These are phyloP conservation scores for Colletotrichum cordylinicola DNA, from an alignment of 2,329 filamentous ascomycete genomes.

Conservation along the genomic window DNA sequence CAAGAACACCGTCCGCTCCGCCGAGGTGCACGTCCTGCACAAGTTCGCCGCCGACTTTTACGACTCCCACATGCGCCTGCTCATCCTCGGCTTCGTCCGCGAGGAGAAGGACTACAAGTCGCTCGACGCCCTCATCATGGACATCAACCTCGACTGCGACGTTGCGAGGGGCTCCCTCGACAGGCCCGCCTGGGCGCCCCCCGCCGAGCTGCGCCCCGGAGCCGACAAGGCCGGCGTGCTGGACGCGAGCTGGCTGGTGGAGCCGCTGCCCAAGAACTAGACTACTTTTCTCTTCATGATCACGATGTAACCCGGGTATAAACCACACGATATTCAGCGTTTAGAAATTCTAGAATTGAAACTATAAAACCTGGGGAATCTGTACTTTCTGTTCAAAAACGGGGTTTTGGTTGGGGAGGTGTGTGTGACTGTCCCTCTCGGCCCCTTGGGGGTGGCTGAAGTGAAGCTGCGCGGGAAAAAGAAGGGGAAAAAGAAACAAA, in stretches of 20 bases:
- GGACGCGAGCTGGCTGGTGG: slow-evolving; percentile 45
- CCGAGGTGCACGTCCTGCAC: slow-evolving; percentile 90
- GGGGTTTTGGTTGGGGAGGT: neutral
- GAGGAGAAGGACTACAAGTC: slow-evolving; percentile 88
- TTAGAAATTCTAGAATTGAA: neutral
- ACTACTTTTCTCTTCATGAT: neutral
- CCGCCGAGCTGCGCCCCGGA: slow-evolving; percentile 30
- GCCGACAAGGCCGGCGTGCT: slow-evolving; percentile 34
- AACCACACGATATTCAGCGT: slow-evolving; percentile 2
- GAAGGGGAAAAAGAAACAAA: neutral
- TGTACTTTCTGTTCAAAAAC: neutral
- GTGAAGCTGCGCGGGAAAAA: neutral
- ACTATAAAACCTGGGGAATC: neutral
- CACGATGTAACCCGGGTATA: slow-evolving; percentile 15
- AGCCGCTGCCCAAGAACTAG: slow-evolving; percentile 22
- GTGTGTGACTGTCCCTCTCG: neutral
- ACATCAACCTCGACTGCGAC: slow-evolving; percentile 88
- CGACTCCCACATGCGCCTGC: slow-evolving; percentile 76
- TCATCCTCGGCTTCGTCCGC: slow-evolving; percentile 86
- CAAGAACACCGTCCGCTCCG: slow-evolving; percentile 84
- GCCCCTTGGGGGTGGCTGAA: neutral
- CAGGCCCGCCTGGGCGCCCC: slow-evolving; percentile 64
- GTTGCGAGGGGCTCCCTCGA: slow-evolving; percentile 78
- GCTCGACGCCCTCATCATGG: slow-evolving; percentile 82
- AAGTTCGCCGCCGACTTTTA: slow-evolving; percentile 85